Base-by-base conservation (phyloP, 75 land plant species). In the Adiantum capillusveneris region DNA sequence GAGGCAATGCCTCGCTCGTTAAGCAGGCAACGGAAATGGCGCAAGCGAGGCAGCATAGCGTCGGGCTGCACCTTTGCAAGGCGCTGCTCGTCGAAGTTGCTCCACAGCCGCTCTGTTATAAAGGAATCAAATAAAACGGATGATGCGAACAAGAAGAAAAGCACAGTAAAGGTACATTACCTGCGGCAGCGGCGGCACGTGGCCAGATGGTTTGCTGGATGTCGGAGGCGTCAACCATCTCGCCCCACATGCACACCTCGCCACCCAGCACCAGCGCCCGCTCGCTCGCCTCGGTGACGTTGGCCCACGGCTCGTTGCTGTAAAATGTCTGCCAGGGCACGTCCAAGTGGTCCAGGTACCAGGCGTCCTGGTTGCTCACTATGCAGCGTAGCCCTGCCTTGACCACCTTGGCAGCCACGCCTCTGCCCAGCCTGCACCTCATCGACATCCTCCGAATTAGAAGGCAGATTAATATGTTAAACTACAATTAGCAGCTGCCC, bases 201-300 rank as follows among this genome's bases (percentile, higher is more conserved):
- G 96, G 96, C 96, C 96, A 90, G 26, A 90, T 86, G 24, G 90
- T 90, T 59, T 86, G 87, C 45, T 86, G 64, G 44, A 90, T 74
- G 37, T 90, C 81, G 0, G 88, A 85, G 13, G 59, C 82, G 72
- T 90, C 96, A 16, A 79, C 79, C 5, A 60, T 70, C 50, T 90
- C 96, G 21, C 87, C 96, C 96, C 96, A 90, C 91, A 86, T 76
- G 75, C 96, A 86, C 16, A 90, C 96, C 58, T 90, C 96, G 17
- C 96, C 96, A 12, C 96, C 96, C 43, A 90, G 56, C 9, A 90
- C 77, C 31, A 90, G 67, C 25, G 66, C 60, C 31, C 83, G 87
- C 37, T 90, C 78, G 0, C 57, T 50, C 11, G 73, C 66, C 6
- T 76, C 50, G 0, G 66, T 67, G 50, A 90, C 78, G 68, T 74